Conservation (phyloP, 2,329 filamentous ascomycete genomes). For the Microcyclosporella mali region DNA sequence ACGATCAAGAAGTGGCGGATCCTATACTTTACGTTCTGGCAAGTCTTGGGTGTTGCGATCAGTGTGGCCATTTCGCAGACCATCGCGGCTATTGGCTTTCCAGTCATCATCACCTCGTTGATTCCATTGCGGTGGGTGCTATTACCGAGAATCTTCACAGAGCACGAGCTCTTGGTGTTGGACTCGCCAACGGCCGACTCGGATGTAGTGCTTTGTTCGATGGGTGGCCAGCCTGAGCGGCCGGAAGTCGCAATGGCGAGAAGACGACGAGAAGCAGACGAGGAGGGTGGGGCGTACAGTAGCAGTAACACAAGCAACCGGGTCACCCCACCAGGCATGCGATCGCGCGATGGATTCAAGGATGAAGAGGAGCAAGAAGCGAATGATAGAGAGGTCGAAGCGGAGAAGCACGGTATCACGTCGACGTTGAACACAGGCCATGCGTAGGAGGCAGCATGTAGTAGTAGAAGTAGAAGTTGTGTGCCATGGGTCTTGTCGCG, state of each 20-base stretch:
- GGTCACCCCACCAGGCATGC: constrained; percentile 13
- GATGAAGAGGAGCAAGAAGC: constrained; percentile 20
- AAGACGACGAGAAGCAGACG: constrained; percentile 22
- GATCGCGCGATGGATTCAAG: constrained; percentile 20
- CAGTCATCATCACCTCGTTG: constrained; percentile 51
- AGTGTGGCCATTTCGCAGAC: constrained; percentile 56
- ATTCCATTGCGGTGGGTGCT: constrained; percentile 50
- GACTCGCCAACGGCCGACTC: constrained; percentile 51
- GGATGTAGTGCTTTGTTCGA: constrained; percentile 48
- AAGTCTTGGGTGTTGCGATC: constrained; percentile 47
- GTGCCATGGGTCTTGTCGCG: no score
- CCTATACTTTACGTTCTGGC: constrained; percentile 46
- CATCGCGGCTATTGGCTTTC: constrained; percentile 55
- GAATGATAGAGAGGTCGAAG: constrained; percentile 14
- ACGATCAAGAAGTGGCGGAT: constrained; percentile 43
- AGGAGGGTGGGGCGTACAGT: constrained; percentile 19
- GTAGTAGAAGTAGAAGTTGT: no score
- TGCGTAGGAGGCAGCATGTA: constrained; percentile 1
- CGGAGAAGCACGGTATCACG: constrained; percentile 15
- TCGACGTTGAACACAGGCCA: constrained; percentile 23
- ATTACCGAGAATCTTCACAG: constrained; percentile 47
- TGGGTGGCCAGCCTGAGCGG: constrained; percentile 44
- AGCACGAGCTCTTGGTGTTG: constrained; percentile 44
- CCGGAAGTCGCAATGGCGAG: constrained; percentile 30
- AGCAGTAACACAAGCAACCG: constrained; percentile 10